phyloP scores from a whole-genome alignment of 2,329 filamentous ascomycete genomes.

The Leptographium procerum region DNA sequence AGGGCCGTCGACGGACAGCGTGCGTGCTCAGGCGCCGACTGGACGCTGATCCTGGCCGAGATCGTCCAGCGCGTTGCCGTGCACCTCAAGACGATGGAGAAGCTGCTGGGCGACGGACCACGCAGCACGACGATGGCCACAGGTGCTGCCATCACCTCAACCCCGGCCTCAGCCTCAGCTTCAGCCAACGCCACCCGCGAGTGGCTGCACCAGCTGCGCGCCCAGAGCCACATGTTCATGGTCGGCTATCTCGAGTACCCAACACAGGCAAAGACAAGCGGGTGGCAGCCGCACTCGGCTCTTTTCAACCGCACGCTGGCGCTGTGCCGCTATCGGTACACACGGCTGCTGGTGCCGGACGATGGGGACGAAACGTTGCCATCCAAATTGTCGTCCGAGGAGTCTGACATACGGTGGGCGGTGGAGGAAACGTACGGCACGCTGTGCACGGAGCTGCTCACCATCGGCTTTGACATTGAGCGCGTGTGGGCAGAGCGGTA shows the following conservation, averaged over 20 bases:
- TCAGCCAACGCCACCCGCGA: constrained; percentile 17
- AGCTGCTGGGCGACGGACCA: constrained; percentile 16
- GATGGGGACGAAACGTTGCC: constrained; percentile 3
- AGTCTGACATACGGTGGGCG: constrained; percentile 25
- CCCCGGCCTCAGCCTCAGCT: too few species aligned
- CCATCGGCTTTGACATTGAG: constrained; percentile 31
- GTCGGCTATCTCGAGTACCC: constrained; percentile 36
- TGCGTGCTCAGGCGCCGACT: constrained; percentile 30
- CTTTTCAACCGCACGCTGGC: constrained; percentile 26
- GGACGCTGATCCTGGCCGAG: constrained; percentile 27
- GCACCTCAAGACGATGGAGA: constrained; percentile 21
- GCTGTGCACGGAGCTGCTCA: constrained; percentile 29
- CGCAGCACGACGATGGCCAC: too few species aligned
- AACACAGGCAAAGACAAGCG: neutral
- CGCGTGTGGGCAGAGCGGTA: constrained; percentile 20
- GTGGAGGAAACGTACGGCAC: constrained; percentile 28
- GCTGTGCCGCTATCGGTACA: constrained; percentile 30
- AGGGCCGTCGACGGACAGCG: neutral
- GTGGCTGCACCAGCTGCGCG: constrained; percentile 23
- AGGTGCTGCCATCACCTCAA: too few species aligned
- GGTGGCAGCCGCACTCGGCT: constrained; percentile 22
- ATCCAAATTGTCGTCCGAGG: constrained; percentile 22
- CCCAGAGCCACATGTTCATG: constrained; percentile 29
- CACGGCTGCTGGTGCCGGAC: constrained; percentile 20
- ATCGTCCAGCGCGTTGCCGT: constrained; percentile 28